Evolutionary conservation across 345 rosid species (phyloP).

Genomic region (Euclidium syriacum): DNA sequence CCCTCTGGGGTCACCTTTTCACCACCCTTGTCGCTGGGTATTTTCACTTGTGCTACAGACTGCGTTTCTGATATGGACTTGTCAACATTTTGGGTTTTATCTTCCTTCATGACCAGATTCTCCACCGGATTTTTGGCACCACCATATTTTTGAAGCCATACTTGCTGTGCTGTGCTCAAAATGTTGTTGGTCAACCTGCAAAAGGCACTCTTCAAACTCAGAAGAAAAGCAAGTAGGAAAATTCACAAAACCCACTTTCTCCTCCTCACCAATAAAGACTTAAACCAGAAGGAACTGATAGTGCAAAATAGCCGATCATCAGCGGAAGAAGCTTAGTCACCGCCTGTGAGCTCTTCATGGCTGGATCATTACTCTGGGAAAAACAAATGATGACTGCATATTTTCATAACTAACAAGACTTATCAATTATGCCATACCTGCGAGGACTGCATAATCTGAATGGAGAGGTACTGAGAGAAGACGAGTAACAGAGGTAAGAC

Average conservation of each 20-base stretch:
- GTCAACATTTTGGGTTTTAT: conserved; percentile 28
- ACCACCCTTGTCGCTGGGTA: conserved; percentile 26
- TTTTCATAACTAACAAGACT: neutral
- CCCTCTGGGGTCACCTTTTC: conserved; percentile 52
- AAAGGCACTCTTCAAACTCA: conserved; percentile 2
- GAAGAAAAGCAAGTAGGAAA: conserved; percentile 5
- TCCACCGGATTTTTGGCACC: conserved; percentile 58
- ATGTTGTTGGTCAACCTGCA: conserved; percentile 90
- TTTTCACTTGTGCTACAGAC: conserved; percentile 36
- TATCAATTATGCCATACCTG: conserved; percentile 42
- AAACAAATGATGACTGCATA: neutral
- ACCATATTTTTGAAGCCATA: conserved; percentile 91
- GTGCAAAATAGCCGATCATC: conserved; percentile 89
- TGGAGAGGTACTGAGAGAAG: conserved; percentile 70
- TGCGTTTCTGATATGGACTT: conserved; percentile 38
- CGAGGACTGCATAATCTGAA: conserved; percentile 84
- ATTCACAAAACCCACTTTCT: conserved; percentile 3
- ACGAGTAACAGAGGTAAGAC: conserved; percentile 74
- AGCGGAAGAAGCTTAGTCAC: conserved; percentile 77
- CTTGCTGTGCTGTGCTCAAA: conserved; percentile 82
- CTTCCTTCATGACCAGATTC: conserved; percentile 44
- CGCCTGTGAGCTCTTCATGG: conserved; percentile 82
- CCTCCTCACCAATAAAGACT: conserved; percentile 88
- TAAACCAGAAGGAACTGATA: conserved; percentile 98
- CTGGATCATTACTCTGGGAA: conserved; percentile 77